Conservation (phyloP, 805 yeast species). For the Candida nitratophila region DNA sequence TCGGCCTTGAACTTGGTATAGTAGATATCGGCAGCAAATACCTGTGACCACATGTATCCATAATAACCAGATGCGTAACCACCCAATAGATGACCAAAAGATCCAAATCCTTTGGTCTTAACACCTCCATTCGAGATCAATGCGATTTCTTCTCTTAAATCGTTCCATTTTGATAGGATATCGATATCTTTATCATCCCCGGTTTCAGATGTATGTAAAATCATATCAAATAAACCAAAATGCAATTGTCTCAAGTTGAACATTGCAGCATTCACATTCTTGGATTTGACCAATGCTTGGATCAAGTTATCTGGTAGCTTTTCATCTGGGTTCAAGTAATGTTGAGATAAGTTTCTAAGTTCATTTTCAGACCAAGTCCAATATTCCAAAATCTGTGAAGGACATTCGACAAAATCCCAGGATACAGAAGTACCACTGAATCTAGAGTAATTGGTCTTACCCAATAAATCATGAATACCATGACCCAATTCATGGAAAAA, state of each 20-base stretch:
- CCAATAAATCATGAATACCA: constrained; percentile 74
- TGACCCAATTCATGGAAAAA: constrained; percentile 90
- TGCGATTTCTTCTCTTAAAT: constrained; percentile 54
- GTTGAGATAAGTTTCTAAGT: constrained; percentile 53
- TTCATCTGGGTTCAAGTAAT: constrained; percentile 51
- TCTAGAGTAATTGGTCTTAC: constrained; percentile 54
- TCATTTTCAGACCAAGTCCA: constrained; percentile 77
- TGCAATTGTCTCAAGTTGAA: constrained; percentile 69
- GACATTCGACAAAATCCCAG: constrained; percentile 87
- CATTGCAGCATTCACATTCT: constrained; percentile 72
- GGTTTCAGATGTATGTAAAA: constrained; percentile 45
- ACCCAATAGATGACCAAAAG: constrained; percentile 77
- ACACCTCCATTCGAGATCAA: constrained; percentile 49
- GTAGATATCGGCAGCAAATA: constrained; percentile 79
- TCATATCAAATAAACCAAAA: constrained; percentile 74
- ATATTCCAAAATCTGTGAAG: constrained; percentile 82
- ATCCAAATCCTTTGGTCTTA: constrained; percentile 59
- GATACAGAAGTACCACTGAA: constrained; percentile 76
- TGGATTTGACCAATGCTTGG: constrained; percentile 51
- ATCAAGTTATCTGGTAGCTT: constrained; percentile 51
- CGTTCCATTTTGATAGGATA: constrained; percentile 55
- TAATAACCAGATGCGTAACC: constrained; percentile 85
- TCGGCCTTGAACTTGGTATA: constrained; percentile 59
- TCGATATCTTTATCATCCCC: constrained; percentile 44
- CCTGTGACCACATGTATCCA: constrained; percentile 82